Evolutionary conservation across 108 stramenopile genomes (phyloP).

Genomic region (Skeletonema costatum): DNA sequence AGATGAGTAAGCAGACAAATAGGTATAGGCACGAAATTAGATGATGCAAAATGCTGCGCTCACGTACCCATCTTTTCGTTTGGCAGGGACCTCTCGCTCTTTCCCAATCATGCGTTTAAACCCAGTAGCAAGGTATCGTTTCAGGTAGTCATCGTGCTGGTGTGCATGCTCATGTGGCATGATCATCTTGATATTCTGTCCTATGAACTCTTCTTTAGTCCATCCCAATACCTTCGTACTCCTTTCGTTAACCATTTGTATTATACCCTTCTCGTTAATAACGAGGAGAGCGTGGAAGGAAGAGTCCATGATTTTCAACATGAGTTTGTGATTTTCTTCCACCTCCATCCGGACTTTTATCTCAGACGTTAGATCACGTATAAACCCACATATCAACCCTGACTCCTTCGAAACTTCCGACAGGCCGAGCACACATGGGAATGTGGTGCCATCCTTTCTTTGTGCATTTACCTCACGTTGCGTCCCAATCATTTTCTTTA

Average conservation of each 20-base stretch:
- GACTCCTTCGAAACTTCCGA: slow-evolving; percentile 36
- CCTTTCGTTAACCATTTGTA: slow-evolving; percentile 42
- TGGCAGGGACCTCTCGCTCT: slow-evolving; percentile 27
- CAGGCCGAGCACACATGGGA: slow-evolving; percentile 41
- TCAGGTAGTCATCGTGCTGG: slow-evolving; percentile 37
- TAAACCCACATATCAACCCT: slow-evolving; percentile 48
- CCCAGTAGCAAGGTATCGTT: slow-evolving; percentile 31
- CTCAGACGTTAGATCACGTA: slow-evolving; percentile 37
- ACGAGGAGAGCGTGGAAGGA: slow-evolving; percentile 49
- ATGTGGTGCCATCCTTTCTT: slow-evolving; percentile 42
- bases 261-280: slow-evolving; percentile 42
- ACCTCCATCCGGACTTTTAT: slow-evolving; percentile 17
- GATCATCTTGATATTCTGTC: slow-evolving; percentile 46
- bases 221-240: slow-evolving; percentile 35
- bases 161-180: slow-evolving; percentile 37
- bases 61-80: neutral
- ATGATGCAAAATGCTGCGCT: neutral
- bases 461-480: slow-evolving; percentile 27
- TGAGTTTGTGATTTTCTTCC: slow-evolving; percentile 14
- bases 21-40: neutral
- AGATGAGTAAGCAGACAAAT: neutral
- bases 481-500: slow-evolving; percentile 47
- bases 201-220: slow-evolving; percentile 43
- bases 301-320: slow-evolving; percentile 35
- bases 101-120: slow-evolving; percentile 41